Base-by-base conservation (phyloP, 352 stramenopile species). In the Globisporangium nunn region DNA sequence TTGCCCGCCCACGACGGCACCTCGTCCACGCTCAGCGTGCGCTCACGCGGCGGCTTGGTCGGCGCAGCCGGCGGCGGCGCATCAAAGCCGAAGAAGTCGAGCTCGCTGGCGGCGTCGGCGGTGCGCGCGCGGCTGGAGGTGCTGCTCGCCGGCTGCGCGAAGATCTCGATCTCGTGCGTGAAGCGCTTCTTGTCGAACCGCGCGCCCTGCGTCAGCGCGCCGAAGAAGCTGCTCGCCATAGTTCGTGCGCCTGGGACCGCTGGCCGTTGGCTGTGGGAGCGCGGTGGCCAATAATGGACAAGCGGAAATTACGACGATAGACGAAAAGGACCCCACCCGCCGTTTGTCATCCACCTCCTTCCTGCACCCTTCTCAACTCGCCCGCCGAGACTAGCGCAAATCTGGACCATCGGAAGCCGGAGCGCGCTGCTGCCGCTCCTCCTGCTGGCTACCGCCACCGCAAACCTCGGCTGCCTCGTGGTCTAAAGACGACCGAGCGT, bases 1-100 rank as follows among this genome's bases (percentile, higher is more conserved):
- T 85, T 81, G 18, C 78, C 79, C 1, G 80, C 80, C 78, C 78
- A 91, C 33, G 67, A 64, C 2, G 81, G 75, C 50, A 91, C 67
- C 67, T 81, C 72, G 53, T 91, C 79, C 52, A 82, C 75, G 61
- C 79, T 91, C 54, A 88, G 75, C 63, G 77, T 84, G 57, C 79
- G 77, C 48, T 65, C 62, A 35, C 76, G 76, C 57, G 61, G 40
- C 37, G 49, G 4, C 49, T 76, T 70, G 28, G 75, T 63, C 44
- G 59, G 47, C 30, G 55, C 48, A 5, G 59, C 44, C 35, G 35
- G 35, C 8, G 47, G 23, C 14, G 46, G 29, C 18, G 54, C 69
- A 60, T 92, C 67, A 61, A 87, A 92, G 56, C 81, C 81, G 59
- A 92, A 92, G 61, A 92, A 92, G 58, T 92, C 81, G 45, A 92